A percentile compares a stretch with the other conserved stretches of the same genome.
phyloP scores from a whole-genome alignment of 805 yeast genomes.

The Hanseniaspora nectarophila region DNA sequence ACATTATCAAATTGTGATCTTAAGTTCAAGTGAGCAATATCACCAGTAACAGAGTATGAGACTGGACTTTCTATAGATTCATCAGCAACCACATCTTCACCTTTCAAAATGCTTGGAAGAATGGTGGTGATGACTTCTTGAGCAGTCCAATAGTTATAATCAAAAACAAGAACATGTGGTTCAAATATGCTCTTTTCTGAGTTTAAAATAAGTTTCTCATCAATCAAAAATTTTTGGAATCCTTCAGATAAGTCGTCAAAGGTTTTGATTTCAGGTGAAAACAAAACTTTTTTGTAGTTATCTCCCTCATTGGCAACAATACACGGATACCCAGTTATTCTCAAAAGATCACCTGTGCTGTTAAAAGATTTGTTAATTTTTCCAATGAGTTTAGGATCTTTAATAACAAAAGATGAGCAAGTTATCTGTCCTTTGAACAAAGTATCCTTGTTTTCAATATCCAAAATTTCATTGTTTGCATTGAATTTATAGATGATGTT shows the following conservation, averaged over 20 bases:
- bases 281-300: slow-evolving; percentile 4
- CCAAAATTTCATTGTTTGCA: neutral
- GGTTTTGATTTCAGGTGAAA: neutral
- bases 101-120: slow-evolving; percentile 47
- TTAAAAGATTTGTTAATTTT: neutral
- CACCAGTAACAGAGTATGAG: slow-evolving; percentile 89
- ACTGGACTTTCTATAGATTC: slow-evolving; percentile 53
- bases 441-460: slow-evolving; percentile 3
- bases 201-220: slow-evolving; percentile 33
- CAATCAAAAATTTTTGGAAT: slow-evolving; percentile 37
- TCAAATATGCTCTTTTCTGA: slow-evolving; percentile 30
- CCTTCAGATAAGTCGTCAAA: neutral
- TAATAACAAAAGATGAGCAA: neutral
- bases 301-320: slow-evolving; percentile 16
- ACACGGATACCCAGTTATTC: slow-evolving; percentile 15
- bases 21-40: slow-evolving; percentile 83
- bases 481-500: slow-evolving; percentile 7
- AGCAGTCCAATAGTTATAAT: slow-evolving; percentile 73
- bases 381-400: slow-evolving; percentile 4
- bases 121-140: slow-evolving; percentile 75
- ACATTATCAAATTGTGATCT: slow-evolving; percentile 75
- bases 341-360: slow-evolving; percentile 8
- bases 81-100: slow-evolving; percentile 30
- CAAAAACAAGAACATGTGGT: slow-evolving; percentile 42
- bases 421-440: neutral